phyloP scores from a whole-genome alignment of 2,329 filamentous ascomycete genomes.

The Trichoderma sp. region DNA sequence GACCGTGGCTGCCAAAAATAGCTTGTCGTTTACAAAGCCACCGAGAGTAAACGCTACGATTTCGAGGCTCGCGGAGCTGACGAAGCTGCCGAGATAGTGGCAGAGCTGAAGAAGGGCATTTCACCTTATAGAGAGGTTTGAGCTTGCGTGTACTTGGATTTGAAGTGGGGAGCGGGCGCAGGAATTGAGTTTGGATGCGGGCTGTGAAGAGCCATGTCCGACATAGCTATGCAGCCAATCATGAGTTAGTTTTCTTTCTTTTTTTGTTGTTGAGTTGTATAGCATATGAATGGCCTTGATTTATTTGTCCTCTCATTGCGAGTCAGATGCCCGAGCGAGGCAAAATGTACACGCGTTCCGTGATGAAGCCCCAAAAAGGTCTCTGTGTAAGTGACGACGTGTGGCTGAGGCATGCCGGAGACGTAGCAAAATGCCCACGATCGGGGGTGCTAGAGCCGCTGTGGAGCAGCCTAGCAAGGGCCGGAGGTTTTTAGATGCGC shows the following conservation, averaged over 20 bases:
- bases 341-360: conserved; percentile 21
- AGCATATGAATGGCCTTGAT: background rate
- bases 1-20: conserved; percentile 36
- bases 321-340: conserved; percentile 10
- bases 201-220: background rate
- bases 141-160: conserved; percentile 1
- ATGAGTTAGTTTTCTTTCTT: background rate
- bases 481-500: background rate
- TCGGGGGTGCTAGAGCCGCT: background rate
- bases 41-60: conserved; percentile 79
- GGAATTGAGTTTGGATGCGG: conserved; percentile 2
- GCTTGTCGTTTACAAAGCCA: conserved; percentile 72
- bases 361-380: background rate
- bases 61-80: conserved; percentile 74
- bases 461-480: background rate
- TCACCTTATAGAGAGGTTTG: conserved; percentile 61
- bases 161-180: background rate
- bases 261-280: background rate
- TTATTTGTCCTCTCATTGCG: background rate
- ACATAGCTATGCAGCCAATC: conserved; percentile 14
- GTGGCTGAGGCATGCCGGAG: background rate
- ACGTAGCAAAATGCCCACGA: background rate
- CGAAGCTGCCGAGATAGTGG: conserved; percentile 77
- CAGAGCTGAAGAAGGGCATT: conserved; percentile 75
- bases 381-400: background rate